A percentile compares a stretch with the other conserved stretches of the same genome.
Evolutionary conservation across 129 eudicot genomes (phyloP).

Genomic region (Tanacetum coccineum): DNA sequence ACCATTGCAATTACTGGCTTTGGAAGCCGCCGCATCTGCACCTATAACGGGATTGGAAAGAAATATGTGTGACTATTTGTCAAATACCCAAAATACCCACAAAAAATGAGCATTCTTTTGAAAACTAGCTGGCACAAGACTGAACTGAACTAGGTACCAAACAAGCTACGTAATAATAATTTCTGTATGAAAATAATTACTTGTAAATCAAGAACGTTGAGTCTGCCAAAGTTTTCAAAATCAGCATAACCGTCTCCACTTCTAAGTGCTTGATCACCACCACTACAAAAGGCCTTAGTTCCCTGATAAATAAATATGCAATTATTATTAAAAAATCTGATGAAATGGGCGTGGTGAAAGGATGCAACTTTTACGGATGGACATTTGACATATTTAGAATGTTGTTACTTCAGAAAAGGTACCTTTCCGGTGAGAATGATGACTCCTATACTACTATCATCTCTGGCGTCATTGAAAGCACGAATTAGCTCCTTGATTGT

Average conservation of each 20-base stretch:
- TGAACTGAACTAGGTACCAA: not conserved
- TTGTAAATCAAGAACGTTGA: conserved; percentile 93
- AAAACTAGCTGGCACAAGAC: not conserved
- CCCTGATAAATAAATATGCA: conserved; percentile 52
- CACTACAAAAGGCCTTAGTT: conserved; percentile 92
- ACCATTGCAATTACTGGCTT: conserved; percentile 99
- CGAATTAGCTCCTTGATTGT: conserved; percentile 92
- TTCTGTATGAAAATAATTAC: conserved; percentile 26
- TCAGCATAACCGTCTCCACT: conserved; percentile 86
- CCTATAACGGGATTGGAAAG: conserved; percentile 41
- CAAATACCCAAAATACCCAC: not conserved
- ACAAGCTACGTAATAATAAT: conserved; percentile 3
- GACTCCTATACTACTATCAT: conserved; percentile 80
- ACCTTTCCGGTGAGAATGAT: conserved; percentile 98
- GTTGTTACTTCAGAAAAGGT: conserved; percentile 6
- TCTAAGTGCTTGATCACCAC: conserved; percentile 95
- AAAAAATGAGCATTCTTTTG: too few species aligned
- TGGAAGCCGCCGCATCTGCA: conserved; percentile 90
- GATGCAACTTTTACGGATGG: too few species aligned
- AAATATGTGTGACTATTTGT: too few species aligned
- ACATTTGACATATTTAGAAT: not conserved
- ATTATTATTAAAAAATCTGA: not conserved
- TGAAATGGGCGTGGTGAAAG: not conserved
- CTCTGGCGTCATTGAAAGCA: conserved; percentile 96
- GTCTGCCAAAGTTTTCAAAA: conserved; percentile 77